These are phyloP conservation scores for Agrocybe praecox DNA, from an alignment of 768 basidiomycete genomes.

Conservation along the genomic window DNA sequence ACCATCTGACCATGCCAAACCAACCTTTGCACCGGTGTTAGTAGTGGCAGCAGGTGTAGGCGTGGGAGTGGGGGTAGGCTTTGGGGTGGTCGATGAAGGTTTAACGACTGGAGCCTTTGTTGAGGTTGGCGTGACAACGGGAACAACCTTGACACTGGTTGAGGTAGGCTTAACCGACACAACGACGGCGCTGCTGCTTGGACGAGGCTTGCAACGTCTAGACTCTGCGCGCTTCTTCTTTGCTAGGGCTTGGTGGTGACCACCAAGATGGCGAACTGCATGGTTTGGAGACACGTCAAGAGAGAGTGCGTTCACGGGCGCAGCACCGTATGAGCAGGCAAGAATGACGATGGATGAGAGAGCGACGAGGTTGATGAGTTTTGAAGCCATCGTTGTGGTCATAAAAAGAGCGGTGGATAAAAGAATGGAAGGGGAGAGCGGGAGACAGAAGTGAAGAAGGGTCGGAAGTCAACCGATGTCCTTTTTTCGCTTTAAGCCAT, in stretches of 20 bases:
- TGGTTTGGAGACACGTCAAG: conserved; percentile 36
- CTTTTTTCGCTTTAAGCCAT: conserved; percentile 10
- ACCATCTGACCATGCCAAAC: conserved; percentile 70
- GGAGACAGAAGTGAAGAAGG: conserved; percentile 7
- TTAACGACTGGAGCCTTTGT: conserved; percentile 5
- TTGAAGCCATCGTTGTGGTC: conserved; percentile 45
- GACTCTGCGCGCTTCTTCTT: conserved; percentile 51
- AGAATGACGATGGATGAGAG: conserved; percentile 60
- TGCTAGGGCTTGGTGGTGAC: conserved; percentile 47
- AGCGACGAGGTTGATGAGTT: conserved; percentile 60
- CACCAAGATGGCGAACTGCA: conserved; percentile 44
- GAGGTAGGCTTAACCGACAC: not conserved
- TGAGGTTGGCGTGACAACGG: conserved; percentile 18
- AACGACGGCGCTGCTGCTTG: conserved; percentile 27
- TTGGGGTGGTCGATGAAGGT: conserved; percentile 8
- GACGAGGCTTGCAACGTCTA: conserved; percentile 61
- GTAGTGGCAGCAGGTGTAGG: conserved; percentile 17
- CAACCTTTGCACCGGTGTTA: conserved; percentile 44
- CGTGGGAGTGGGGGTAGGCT: conserved; percentile 13
- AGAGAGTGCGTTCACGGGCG: conserved; percentile 56
- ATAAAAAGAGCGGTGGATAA: conserved; percentile 27
- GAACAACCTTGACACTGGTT: conserved; percentile 13
- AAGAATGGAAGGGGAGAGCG: conserved; percentile 20
- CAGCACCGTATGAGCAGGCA: conserved; percentile 46
- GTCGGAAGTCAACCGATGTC: not conserved